Conservation (phyloP, 768 basidiomycete genomes). For the Tulasnella sp. region DNA sequence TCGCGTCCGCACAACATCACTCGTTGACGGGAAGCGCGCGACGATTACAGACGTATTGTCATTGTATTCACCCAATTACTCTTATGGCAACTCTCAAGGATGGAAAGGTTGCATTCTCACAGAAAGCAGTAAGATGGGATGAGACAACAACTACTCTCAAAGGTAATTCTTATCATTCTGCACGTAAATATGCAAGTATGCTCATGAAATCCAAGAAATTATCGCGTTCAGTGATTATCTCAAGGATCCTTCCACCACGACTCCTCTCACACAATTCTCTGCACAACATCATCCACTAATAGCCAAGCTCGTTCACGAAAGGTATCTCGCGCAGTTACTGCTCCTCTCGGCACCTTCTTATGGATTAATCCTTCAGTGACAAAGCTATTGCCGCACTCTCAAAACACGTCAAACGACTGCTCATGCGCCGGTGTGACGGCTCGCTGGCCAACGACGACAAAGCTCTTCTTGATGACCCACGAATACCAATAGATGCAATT, state of each 20-base stretch:
- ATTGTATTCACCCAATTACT: neutral
- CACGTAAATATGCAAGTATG: neutral
- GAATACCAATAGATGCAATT: conserved; percentile 36
- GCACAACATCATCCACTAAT: conserved; percentile 60
- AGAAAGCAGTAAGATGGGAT: conserved; percentile 37
- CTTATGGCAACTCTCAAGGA: conserved; percentile 22
- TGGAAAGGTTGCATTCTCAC: conserved; percentile 61
- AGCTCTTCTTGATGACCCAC: conserved; percentile 22
- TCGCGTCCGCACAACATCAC: neutral
- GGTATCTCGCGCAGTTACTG: conserved; percentile 32
- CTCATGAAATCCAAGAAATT: conserved; percentile 16
- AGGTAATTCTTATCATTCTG: conserved; percentile 1
- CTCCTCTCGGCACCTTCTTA: neutral
- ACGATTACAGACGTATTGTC: neutral
- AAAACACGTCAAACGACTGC: conserved; percentile 54
- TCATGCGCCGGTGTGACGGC: conserved; percentile 46
- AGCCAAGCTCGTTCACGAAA: conserved; percentile 75
- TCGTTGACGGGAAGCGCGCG: neutral
- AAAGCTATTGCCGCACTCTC: conserved; percentile 49
- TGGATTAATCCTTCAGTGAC: conserved; percentile 39
- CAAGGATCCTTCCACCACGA: conserved; percentile 61
- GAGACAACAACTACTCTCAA: neutral
- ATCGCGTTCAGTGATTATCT: conserved; percentile 20
- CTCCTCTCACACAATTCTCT: conserved; percentile 46
- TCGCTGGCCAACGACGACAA: conserved; percentile 18